A percentile compares a stretch with the other conserved stretches of the same genome.
Evolutionary conservation across 306 rosid species (phyloP).

Genomic region (Pyrus pyrifolia): DNA sequence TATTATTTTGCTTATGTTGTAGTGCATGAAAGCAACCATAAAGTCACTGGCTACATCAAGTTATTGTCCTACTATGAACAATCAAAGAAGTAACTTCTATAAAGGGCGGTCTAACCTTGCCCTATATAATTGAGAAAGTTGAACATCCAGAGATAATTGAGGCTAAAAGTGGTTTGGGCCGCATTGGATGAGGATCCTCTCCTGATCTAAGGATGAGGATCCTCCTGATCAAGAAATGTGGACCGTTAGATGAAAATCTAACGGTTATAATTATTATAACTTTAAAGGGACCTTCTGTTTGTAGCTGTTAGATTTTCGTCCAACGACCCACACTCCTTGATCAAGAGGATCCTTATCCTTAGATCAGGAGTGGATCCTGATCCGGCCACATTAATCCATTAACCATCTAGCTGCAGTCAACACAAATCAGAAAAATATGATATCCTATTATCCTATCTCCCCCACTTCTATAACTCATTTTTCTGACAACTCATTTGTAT

Average conservation of each 20-base stretch:
- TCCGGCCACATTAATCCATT: background rate
- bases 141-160: background rate
- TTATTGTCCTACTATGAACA: background rate
- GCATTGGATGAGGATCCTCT: no score
- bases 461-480: background rate
- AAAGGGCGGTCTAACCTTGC: background rate
- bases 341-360: no score
- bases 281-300: no score
- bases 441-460: background rate
- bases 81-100: background rate
- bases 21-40: background rate
- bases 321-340: no score
- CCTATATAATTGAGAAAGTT: background rate
- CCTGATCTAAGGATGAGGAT: no score
- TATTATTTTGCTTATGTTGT: background rate
- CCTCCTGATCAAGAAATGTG: no score
- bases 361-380: no score
- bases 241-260: no score
- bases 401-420: background rate
- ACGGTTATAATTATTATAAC: no score
- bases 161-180: background rate
- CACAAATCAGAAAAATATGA: background rate
- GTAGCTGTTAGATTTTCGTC: no score
- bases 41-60: background rate
- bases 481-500: constrained; percentile 2